phyloP scores from a whole-genome alignment of 2,329 filamentous ascomycete species.

The Tricladium varicosporioides region DNA sequence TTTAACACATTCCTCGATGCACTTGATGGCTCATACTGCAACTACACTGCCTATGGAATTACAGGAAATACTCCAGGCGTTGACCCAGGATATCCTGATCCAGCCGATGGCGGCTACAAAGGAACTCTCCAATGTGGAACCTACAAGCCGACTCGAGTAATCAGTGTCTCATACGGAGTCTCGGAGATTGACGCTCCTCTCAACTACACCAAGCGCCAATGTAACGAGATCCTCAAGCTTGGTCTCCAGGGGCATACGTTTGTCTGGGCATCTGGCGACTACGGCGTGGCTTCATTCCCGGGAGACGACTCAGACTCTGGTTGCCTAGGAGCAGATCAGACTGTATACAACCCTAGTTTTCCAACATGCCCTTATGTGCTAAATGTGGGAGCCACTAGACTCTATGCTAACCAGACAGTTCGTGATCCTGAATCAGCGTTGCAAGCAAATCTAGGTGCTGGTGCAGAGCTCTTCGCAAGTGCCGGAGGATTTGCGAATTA shows the following conservation, averaged over 20 bases:
- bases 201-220: slow-evolving; percentile 50
- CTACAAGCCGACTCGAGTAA: slow-evolving; percentile 47
- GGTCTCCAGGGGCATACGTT: slow-evolving; percentile 49
- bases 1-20: slow-evolving; percentile 36
- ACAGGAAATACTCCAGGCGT: slow-evolving; percentile 31
- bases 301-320: slow-evolving; percentile 29
- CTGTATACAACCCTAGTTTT: slow-evolving; percentile 46
- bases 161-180: slow-evolving; percentile 53
- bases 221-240: slow-evolving; percentile 54
- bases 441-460: slow-evolving; percentile 20
- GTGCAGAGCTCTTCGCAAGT: slow-evolving; percentile 65
- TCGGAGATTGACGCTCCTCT: slow-evolving; percentile 47
- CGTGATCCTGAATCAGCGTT: slow-evolving; percentile 42
- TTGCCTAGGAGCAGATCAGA: slow-evolving; percentile 17
- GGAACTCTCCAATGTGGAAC: slow-evolving; percentile 44
- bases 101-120: slow-evolving; percentile 35
- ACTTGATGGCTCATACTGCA: slow-evolving; percentile 45
- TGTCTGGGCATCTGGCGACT: slow-evolving; percentile 49
- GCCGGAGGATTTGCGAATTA: slow-evolving; percentile 67
- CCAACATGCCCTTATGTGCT: slow-evolving; percentile 49
- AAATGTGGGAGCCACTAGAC: slow-evolving; percentile 50
- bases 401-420: slow-evolving; percentile 36
- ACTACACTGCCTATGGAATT: slow-evolving; percentile 40
- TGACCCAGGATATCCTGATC: slow-evolving; percentile 37
- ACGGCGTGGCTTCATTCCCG: slow-evolving; percentile 40